phyloP scores from a whole-genome alignment of 345 rosid genomes.

The Rhodamnia argentea region DNA sequence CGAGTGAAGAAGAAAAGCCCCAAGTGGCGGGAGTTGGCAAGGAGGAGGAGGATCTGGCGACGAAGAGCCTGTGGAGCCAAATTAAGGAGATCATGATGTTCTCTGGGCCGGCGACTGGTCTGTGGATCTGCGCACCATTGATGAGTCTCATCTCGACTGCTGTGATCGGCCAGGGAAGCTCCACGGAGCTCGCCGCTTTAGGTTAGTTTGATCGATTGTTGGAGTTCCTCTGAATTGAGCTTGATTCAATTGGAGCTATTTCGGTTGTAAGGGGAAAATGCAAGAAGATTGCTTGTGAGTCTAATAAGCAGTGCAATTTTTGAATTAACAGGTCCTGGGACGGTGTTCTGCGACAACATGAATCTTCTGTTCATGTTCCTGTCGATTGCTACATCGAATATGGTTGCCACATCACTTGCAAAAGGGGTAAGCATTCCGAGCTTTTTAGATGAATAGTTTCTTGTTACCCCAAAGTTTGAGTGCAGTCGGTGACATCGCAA shows the following conservation, averaged over 20 bases:
- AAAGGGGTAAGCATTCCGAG: constrained; percentile 37
- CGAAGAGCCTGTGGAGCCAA: constrained; percentile 35
- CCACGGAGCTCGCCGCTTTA: constrained; percentile 46
- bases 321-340: constrained; percentile 67
- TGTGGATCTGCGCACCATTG: constrained; percentile 45
- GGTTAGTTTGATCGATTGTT: constrained; percentile 12
- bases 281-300: background rate
- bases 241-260: background rate
- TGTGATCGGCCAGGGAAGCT: constrained; percentile 44
- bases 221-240: background rate
- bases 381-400: constrained; percentile 82
- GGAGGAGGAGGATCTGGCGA: constrained; percentile 11
- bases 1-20: background rate
- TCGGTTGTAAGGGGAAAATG: background rate
- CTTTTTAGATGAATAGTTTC: background rate
- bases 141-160: constrained; percentile 47
- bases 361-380: constrained; percentile 81
- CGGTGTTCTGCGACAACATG: constrained; percentile 70
- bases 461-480: background rate
- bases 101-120: constrained; percentile 46
- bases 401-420: constrained; percentile 93
- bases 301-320: background rate
- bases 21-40: background rate
- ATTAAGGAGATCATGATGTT: constrained; percentile 37
- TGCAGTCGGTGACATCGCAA: background rate